Conservation (phyloP, 306 rosid species). For the Pachyrhizus erosus region DNA sequence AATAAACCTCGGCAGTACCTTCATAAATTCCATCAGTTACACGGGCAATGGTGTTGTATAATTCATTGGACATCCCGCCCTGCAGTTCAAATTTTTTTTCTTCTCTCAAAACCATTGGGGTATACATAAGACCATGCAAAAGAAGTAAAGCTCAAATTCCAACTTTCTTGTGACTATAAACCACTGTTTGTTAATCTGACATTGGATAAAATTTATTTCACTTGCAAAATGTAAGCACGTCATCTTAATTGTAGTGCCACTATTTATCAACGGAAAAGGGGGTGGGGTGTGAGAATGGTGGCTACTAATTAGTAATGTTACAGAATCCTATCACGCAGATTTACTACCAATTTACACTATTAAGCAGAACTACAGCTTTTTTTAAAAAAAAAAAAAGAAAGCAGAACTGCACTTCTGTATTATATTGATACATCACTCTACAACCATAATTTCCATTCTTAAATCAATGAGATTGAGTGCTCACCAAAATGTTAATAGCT, state of each 20-base stretch:
- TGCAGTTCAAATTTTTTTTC: constrained; percentile 49
- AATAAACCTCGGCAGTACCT: constrained; percentile 54
- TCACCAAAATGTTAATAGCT: constrained; percentile 3
- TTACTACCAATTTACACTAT: not conserved
- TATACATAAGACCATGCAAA: constrained; percentile 5
- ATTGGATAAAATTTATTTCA: constrained; percentile 9
- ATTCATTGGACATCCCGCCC: constrained; percentile 98
- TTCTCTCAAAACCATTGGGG: constrained; percentile 40
- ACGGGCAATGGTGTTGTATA: constrained; percentile 84
- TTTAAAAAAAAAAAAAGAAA: too few relatives aligned
- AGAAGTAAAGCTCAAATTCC: constrained; percentile 33
- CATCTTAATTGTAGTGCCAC: constrained; percentile 16
- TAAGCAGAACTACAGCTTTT: constrained; percentile 8
- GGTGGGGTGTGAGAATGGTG: not conserved
- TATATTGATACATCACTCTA: not conserved
- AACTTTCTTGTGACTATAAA: not conserved
- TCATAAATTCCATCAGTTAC: constrained; percentile 92
- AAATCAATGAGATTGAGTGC: constrained; percentile 11
- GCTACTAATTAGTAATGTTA: not conserved
- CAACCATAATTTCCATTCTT: constrained; percentile 10
- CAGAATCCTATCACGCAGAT: constrained; percentile 20
- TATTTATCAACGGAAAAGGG: not conserved
- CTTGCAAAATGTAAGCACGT: constrained; percentile 9
- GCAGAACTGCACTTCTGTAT: constrained; percentile 10
- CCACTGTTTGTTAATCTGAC: constrained; percentile 21